Percentiles rank a stretch among this genome's conserved stretches.
Evolutionary conservation across 495 filamentous ascomycete genomes (phyloP).

Genomic region (Entonaema liquescens): DNA sequence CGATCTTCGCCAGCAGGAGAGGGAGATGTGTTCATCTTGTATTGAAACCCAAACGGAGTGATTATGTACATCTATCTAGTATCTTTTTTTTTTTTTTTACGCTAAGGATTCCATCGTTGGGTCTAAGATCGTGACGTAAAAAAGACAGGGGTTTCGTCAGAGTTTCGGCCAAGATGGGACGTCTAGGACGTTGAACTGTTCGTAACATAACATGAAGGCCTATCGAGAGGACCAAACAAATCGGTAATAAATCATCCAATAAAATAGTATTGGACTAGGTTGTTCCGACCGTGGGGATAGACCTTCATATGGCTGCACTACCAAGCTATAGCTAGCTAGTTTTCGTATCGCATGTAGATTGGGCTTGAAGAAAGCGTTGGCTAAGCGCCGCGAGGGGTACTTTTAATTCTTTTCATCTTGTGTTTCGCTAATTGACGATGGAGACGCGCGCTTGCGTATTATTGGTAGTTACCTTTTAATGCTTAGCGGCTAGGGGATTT

Average conservation of each 20-base stretch:
- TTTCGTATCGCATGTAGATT: conserved; percentile 29
- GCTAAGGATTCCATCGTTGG: background rate
- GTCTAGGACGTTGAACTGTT: conserved; percentile 3
- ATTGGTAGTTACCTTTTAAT: conserved; percentile 36
- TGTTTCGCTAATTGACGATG: conserved; percentile 34
- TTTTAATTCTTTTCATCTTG: conserved; percentile 18
- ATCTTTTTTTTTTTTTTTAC: too few species aligned
- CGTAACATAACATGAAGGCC: conserved; percentile 39
- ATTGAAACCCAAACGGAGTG: conserved; percentile 9
- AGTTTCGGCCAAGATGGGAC: conserved; percentile 34
- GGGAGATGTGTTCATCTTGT: conserved; percentile 42
- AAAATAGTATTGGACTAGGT: conserved; percentile 27
- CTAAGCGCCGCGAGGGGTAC: conserved; percentile 41
- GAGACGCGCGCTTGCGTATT: conserved; percentile 43
- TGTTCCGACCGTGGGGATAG: background rate
- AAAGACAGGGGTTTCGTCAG: conserved; percentile 22
- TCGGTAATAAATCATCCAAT: conserved; percentile 31
- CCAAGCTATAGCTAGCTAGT: too few species aligned
- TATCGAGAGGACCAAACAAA: conserved; percentile 37
- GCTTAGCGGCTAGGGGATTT: conserved; percentile 19
- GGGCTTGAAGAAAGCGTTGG: conserved; percentile 32
- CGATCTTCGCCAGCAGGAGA: conserved; percentile 31
- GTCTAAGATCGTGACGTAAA: conserved; percentile 10
- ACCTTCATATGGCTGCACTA: conserved; percentile 8
- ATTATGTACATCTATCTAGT: conserved; percentile 14